Evolutionary conservation across 2,329 filamentous ascomycete species (phyloP), one percentile per base, ranked within the genome.

Genomic region (Colletotrichum lini): DNA sequence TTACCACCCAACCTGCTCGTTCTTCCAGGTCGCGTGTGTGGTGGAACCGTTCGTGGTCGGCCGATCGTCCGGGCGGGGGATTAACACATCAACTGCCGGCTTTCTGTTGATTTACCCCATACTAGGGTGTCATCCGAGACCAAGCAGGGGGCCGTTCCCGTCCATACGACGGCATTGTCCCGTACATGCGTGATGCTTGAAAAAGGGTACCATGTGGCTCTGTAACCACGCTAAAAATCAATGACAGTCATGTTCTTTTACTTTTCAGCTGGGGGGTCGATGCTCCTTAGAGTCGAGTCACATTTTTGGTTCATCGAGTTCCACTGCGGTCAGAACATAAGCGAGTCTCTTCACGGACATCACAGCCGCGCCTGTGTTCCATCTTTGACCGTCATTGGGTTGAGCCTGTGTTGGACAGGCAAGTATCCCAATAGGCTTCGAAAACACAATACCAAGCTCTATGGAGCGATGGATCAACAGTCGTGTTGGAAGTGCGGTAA

Each of bases 61-160:
- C 63, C 56, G 54, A 50, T 16, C 56, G 35, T 56, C 47, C 3
- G 23, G 26, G 13, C 30, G 26, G 18, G 47, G 47, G 23, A 54
- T 35, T 2, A 35, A 35, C 47, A 38, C 16, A 23, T 56, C 49
- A 50, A 70, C 59, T 67, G 42, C 63, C 56, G 67, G 63, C n/a
- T 30, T 60, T 38, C 44, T 21, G 47, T n/a, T 42, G 42, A 70
- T 38, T 61, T 61, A 70, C 56, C 54, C 67, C 67, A 56, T 56
- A 67, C 57, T 47, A 62, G 50, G 35, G 63, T 67, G 12, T 23
- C 42, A 70, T 60, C 56, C 40, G 47, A 30, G 23, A 52, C 40
- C 63, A 50, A 53, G 54, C 26, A 16, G 10, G 40, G 38, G 38
- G 15, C 21, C 6, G 16, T 18, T 35, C 18, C 8, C 15, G 16